Evolutionary conservation across 371 early-diverging fungal genomes (phyloP), one percentile per base, ranked within the genome.

Genomic region (Mortierella sp.): DNA sequence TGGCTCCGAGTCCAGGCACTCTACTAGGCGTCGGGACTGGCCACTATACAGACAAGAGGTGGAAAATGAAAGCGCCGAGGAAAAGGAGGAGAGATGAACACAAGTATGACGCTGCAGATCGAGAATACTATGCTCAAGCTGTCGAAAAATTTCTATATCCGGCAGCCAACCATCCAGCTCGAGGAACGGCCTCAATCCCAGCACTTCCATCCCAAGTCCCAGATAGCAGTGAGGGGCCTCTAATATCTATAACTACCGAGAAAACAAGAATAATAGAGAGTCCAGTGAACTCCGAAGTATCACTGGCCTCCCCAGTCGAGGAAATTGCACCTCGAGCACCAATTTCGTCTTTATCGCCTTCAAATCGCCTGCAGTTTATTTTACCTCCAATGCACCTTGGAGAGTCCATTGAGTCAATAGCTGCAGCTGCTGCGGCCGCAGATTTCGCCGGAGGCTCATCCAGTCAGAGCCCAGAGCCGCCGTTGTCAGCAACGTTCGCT

Each of bases 301-400:
- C 35, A 18, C 11, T 26, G 0, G 11, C 47, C 49, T 5, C 11
- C 1, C 18, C 32, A 22, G 32, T 32, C 47, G 28, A 1, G 22
- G 8, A 35, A 20, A n/a, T 32, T 35, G 16, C 62, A 14, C 1
- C 30, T 30, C n/a, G 61, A 20, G 59, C 14, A 22, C n/a, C 12
- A n/a, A 32, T 62, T 47, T 49, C 70, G 9, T 12, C 62, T 12
- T 30, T 70, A 52, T 30, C 75, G 3, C 71, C 68, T 12, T 73
- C 79, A n/a, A 62, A 68, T 24, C 68, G 52, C 16, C 22, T 72
- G 3, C 75, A 71, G 35, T 79, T 76, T 61, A 35, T 76, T 14
- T 59, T 81, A 11, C 76, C 83, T 1, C 73, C 76, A 2, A 37
- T 81, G 26, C 73, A 69, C 22, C 73, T 81, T 2, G 83, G 76